These are phyloP conservation scores for Blattamonas nauphoetae DNA, from an alignment of 78 protist species.

Conservation along the genomic window DNA sequence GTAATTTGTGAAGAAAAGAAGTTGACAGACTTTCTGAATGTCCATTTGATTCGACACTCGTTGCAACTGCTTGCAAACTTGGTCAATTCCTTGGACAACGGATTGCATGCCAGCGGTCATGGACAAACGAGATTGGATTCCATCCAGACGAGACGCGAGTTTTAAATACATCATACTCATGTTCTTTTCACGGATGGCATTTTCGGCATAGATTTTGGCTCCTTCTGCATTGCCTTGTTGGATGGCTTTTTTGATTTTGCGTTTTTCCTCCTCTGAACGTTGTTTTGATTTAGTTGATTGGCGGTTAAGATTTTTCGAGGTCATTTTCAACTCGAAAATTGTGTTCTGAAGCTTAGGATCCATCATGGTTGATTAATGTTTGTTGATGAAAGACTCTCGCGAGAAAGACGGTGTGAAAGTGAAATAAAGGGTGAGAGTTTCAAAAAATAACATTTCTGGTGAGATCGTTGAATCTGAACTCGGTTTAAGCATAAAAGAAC, in stretches of 20 bases:
- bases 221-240: neutral
- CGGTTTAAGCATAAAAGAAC: too few species aligned
- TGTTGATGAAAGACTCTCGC: too few species aligned
- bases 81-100: neutral
- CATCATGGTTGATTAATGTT: neutral
- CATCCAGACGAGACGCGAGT: neutral
- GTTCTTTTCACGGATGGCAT: constrained; percentile 2
- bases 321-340: neutral
- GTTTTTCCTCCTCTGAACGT: neutral
- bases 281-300: neutral
- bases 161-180: neutral
- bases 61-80: neutral
- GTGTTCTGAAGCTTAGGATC: neutral
- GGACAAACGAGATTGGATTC: neutral
- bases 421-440: too few species aligned
- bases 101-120: neutral
- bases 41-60: neutral
- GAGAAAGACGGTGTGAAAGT: too few species aligned
- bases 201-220: constrained; percentile 10
- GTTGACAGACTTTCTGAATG: neutral
- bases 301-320: neutral
- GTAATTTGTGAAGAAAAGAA: neutral
- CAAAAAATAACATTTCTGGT: too few species aligned
- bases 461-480: too few species aligned
- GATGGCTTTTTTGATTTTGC: constrained; percentile 2